Conservation (phyloP, 2,329 filamentous ascomycete species). For the Sporothrix pallida region DNA sequence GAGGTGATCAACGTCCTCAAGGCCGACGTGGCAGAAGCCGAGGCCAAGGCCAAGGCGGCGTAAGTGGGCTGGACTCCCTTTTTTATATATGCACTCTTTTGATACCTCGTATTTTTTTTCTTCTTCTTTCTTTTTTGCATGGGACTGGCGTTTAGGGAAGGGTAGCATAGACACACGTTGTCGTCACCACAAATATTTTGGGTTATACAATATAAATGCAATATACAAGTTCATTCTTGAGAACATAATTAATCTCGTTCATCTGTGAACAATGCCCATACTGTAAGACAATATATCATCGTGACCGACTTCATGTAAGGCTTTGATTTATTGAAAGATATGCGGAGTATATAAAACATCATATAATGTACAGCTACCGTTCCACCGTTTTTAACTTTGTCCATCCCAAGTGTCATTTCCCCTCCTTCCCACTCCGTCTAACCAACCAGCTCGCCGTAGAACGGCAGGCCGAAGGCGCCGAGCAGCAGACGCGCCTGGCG, state of each 20-base stretch:
- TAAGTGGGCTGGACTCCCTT: not conserved
- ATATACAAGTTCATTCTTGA: not conserved
- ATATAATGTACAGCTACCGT: constrained; percentile 12
- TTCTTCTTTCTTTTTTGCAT: constrained; percentile 32
- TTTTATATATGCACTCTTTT: not conserved
- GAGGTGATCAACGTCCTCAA: constrained; percentile 71
- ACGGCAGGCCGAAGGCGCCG: constrained; percentile 75
- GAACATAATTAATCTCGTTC: not conserved
- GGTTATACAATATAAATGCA: not conserved
- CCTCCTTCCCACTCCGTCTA: constrained; percentile 29
- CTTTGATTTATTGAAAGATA: constrained; percentile 21
- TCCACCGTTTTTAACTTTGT: not conserved
- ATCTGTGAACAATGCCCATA: not conserved
- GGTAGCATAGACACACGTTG: not conserved
- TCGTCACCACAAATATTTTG: not conserved
- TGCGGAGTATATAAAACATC: constrained; percentile 24
- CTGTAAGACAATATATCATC: not conserved
- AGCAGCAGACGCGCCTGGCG: constrained; percentile 81
- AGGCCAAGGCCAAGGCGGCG: constrained; percentile 36
- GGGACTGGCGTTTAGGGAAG: constrained; percentile 29
- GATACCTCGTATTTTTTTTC: not conserved
- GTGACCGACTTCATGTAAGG: not conserved
- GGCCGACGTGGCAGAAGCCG: constrained; percentile 52
- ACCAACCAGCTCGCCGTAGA: constrained; percentile 62
- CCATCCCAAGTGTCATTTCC: too few relatives aligned